These are phyloP conservation scores for Stereum hirsutum DNA, from an alignment of 1,284 basidiomycete genomes.

Conservation along the genomic window DNA sequence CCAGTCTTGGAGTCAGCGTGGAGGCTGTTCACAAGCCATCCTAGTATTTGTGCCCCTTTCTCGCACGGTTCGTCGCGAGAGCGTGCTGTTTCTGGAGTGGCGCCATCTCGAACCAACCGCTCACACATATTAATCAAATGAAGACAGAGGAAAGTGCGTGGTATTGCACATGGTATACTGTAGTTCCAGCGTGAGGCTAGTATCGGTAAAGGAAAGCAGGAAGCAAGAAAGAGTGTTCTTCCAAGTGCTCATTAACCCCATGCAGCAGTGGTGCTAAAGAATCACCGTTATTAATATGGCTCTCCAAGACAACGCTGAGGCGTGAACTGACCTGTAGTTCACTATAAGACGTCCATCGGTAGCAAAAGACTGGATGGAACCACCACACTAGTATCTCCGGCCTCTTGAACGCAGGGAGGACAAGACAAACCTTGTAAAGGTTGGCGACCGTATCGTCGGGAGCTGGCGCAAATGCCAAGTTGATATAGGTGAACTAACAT, in stretches of 20 bases:
- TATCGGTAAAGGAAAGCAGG: too few species aligned
- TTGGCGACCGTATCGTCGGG: constrained; percentile 92
- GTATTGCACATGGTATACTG: too few species aligned
- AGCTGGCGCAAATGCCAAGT: constrained; percentile 91
- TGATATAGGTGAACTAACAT: constrained; percentile 99
- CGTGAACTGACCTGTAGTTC: constrained; percentile 79
- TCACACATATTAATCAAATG: too few species aligned
- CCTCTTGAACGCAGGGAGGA: constrained; percentile 1
- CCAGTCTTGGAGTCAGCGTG: too few species aligned
- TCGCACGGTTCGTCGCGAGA: too few species aligned
- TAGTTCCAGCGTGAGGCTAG: too few species aligned
- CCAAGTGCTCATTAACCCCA: constrained; percentile 55
- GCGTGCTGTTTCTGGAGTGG: too few species aligned
- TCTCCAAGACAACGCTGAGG: constrained; percentile 1
- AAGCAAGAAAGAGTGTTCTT: too few species aligned
- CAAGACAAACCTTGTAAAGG: constrained; percentile 60
- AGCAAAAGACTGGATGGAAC: constrained; percentile 63
- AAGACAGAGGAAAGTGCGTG: too few species aligned
- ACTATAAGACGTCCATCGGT: constrained; percentile 94
- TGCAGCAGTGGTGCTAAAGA: constrained; percentile 54
- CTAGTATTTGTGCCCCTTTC: too few species aligned
- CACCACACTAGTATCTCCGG: constrained; percentile 2
- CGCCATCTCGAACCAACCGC: too few species aligned
- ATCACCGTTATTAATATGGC: constrained; percentile 2
- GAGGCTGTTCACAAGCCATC: too few species aligned